These are phyloP conservation scores for Fusarium equiseti DNA, from an alignment of 2,329 filamentous ascomycete genomes.

Conservation along the genomic window DNA sequence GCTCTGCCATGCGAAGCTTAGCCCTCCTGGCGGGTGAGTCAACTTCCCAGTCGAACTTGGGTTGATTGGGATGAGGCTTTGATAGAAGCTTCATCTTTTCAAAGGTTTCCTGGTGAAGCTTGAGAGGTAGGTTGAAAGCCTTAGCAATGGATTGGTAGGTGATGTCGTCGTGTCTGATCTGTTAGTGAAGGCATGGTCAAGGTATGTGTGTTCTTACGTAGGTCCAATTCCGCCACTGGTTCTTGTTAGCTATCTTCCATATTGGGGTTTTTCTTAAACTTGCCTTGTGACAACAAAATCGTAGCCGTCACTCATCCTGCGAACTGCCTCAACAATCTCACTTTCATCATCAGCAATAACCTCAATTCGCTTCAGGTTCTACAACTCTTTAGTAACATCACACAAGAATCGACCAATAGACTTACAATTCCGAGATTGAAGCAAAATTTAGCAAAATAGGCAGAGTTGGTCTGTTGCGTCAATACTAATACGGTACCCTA, in stretches of 20 bases:
- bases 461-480: slow-evolving; percentile 69
- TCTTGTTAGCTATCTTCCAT: slow-evolving; percentile 17
- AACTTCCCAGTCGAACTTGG: slow-evolving; percentile 85
- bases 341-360: slow-evolving; percentile 92
- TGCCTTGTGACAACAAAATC: slow-evolving; percentile 92
- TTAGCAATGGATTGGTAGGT: slow-evolving; percentile 95
- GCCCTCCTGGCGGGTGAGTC: slow-evolving; percentile 83
- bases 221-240: slow-evolving; percentile 89
- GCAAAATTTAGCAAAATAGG: slow-evolving; percentile 74
- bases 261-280: slow-evolving; percentile 1
- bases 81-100: slow-evolving; percentile 86
- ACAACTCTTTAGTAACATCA: slow-evolving; percentile 7
- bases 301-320: slow-evolving; percentile 88
- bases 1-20: slow-evolving; percentile 88
- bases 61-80: slow-evolving; percentile 77
- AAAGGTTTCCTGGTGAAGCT: slow-evolving; percentile 81
- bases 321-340: slow-evolving; percentile 89
- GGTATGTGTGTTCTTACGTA: slow-evolving; percentile 68
- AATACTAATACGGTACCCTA: slow-evolving; percentile 20
- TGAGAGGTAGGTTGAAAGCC: slow-evolving; percentile 82
- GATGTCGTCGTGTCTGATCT: slow-evolving; percentile 89
- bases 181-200: slow-evolving; percentile 31
- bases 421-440: slow-evolving; percentile 71
- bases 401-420: background rate
- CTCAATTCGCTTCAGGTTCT: slow-evolving; percentile 86